A percentile compares a stretch with the other conserved stretches of the same genome.
These are phyloP conservation scores for Psilocybe mexicana DNA, from an alignment of 1,284 basidiomycete genomes.

Conservation along the genomic window DNA sequence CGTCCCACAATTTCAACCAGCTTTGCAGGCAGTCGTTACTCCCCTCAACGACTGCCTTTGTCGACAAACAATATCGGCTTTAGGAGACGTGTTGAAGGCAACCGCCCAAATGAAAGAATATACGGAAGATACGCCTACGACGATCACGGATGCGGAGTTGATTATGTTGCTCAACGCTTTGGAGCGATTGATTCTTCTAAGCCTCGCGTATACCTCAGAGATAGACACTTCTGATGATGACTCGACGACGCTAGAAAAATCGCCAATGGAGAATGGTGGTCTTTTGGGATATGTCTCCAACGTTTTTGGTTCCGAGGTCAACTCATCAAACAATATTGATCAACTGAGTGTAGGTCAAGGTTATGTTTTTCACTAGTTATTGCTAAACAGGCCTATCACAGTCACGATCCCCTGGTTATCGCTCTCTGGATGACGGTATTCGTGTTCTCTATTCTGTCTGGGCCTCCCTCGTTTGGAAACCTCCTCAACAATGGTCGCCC, in stretches of 20 bases:
- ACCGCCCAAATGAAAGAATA: slow-evolving; percentile 38
- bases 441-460: slow-evolving; percentile 71
- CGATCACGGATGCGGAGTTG: slow-evolving; percentile 80
- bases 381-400: slow-evolving; percentile 28
- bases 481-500: slow-evolving; percentile 46
- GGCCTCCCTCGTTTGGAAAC: slow-evolving; percentile 57
- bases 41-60: slow-evolving; percentile 84
- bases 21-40: slow-evolving; percentile 66
- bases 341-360: slow-evolving; percentile 51
- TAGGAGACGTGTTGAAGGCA: slow-evolving; percentile 56
- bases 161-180: slow-evolving; percentile 82
- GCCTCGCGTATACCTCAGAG: slow-evolving; percentile 56
- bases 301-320: slow-evolving; percentile 70
- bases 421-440: slow-evolving; percentile 71
- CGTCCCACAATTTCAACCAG: slow-evolving; percentile 78
- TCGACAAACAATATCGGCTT: slow-evolving; percentile 62
- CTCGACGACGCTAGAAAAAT: slow-evolving; percentile 49
- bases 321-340: slow-evolving; percentile 48
- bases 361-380: slow-evolving; percentile 7
- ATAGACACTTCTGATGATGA: slow-evolving; percentile 60
- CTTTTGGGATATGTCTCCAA: slow-evolving; percentile 81
- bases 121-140: slow-evolving; percentile 42
- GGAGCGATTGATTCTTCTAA: slow-evolving; percentile 76
- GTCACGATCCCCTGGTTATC: slow-evolving; percentile 70
- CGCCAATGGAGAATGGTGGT: slow-evolving; percentile 55